Evolutionary conservation across 768 basidiomycete species (phyloP), one percentile per base, ranked within the genome.

Genomic region (Tylopilus balloui): DNA sequence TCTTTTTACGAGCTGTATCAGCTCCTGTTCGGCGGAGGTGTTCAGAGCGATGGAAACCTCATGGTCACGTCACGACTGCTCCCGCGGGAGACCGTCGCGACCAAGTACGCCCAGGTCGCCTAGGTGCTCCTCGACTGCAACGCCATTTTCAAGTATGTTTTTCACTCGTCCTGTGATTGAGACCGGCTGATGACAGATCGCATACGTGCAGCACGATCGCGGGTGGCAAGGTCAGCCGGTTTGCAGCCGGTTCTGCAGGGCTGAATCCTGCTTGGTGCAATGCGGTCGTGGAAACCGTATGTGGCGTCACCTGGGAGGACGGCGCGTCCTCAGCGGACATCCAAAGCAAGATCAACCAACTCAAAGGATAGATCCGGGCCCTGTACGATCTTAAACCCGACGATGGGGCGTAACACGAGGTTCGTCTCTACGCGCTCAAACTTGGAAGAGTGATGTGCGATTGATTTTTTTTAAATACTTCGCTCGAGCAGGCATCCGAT

Each of bases 381-480:
- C 60, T 69, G 14, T 58, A 69, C 5, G 69, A 69, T 20, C 52
- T 73, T 11, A 56, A 61, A 1, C 66, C 67, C 1, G 37, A 57
- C 8, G 60, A 62, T 4, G 76, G 73, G 4, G 66, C 77, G 2
- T 78, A 79, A 57, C 67, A 79, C 54, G 76, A 79, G 70, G 77
- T 73, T 20, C 19, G 66, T 53, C 15, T 15, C 35, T 1, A 3
- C 11, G 3, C 34, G 6, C 46, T 6, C 3, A 12, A 20, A 27
- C 15, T 19, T 12, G 6, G 3, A 17, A 10, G 6, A 9, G 14
- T 20, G 10, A 17, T 24, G n/a, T n/a, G n/a, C n/a, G 3, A 28
- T 27, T 27, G 9, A 20, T 2, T 28, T 9, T n/a, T n/a, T n/a
- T n/a, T n/a, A n/a, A n/a, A n/a, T 5, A 24, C 9, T 6, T 19